Conservation (phyloP, 1,284 basidiomycete genomes). For the Sporisorium sorghi region DNA sequence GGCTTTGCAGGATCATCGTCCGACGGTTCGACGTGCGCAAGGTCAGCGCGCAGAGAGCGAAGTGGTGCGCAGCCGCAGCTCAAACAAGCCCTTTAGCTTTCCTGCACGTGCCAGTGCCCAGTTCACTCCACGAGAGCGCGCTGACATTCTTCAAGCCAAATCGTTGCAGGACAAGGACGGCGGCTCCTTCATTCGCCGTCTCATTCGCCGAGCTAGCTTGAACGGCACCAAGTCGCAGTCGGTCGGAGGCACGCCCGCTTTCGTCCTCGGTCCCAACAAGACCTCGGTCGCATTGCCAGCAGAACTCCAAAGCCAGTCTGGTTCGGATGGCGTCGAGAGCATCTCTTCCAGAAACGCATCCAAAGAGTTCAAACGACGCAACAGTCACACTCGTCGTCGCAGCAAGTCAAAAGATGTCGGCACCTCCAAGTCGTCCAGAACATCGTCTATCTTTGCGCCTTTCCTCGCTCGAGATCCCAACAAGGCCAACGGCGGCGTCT, state of each 20-base stretch:
- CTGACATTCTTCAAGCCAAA: constrained; percentile 12
- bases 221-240: constrained; percentile 49
- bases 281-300: constrained; percentile 21
- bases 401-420: constrained; percentile 33
- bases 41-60: constrained; percentile 52
- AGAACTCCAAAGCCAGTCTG: constrained; percentile 23
- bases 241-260: constrained; percentile 11
- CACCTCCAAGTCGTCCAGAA: constrained; percentile 13
- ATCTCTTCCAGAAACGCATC: constrained; percentile 17
- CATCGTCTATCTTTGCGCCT: constrained; percentile 43
- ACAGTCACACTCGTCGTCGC: constrained; percentile 24
- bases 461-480: constrained; percentile 40
- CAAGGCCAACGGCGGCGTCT: constrained; percentile 12
- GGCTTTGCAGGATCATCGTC: constrained; percentile 34
- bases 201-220: constrained; percentile 46
- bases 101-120: constrained; percentile 37
- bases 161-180: constrained; percentile 13
- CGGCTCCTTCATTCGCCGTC: constrained; percentile 36
- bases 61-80: constrained; percentile 29
- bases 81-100: constrained; percentile 37
- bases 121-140: constrained; percentile 24
- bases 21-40: constrained; percentile 29
- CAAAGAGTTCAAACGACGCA: constrained; percentile 13
- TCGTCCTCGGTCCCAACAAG: constrained; percentile 10
- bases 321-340: constrained; percentile 10